phyloP scores from a whole-genome alignment of 192 early-diverging fungal genomes.

The Podila verticillata region DNA sequence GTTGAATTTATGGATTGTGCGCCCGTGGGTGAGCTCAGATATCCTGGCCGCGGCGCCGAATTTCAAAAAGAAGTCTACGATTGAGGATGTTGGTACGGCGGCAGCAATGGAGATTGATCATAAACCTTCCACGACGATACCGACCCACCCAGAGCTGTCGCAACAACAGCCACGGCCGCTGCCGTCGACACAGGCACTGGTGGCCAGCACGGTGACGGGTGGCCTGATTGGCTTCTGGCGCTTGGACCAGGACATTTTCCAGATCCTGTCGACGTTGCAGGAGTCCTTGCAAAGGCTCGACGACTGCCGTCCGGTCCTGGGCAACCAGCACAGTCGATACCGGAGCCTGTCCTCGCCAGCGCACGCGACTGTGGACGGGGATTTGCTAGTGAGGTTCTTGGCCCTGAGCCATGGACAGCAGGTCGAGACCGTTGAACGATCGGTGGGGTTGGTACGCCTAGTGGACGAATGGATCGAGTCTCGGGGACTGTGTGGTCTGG shows the following conservation, averaged over 20 bases:
- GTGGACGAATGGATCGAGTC: constrained; percentile 31
- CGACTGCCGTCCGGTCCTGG: constrained; percentile 16
- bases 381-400: constrained; percentile 23
- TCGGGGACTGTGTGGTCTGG: neutral
- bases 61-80: neutral
- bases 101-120: neutral
- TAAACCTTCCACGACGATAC: neutral
- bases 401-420: constrained; percentile 19
- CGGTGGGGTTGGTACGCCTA: constrained; percentile 13
- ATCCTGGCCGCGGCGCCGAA: neutral
- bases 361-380: constrained; percentile 19
- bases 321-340: constrained; percentile 10
- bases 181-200: constrained; percentile 24
- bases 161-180: neutral
- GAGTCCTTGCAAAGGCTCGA: constrained; percentile 6
- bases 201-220: constrained; percentile 18
- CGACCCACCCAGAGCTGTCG: neutral
- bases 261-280: constrained; percentile 18
- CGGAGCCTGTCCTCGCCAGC: constrained; percentile 10
- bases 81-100: neutral
- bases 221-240: constrained; percentile 41
- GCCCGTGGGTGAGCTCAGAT: neutral
- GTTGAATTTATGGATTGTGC: neutral
- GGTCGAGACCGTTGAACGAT: neutral
- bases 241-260: constrained; percentile 9